A percentile compares a stretch with the other conserved stretches of the same genome.
phyloP scores from a whole-genome alignment of 495 filamentous ascomycete genomes.

The Astrothelium macrocarpum region DNA sequence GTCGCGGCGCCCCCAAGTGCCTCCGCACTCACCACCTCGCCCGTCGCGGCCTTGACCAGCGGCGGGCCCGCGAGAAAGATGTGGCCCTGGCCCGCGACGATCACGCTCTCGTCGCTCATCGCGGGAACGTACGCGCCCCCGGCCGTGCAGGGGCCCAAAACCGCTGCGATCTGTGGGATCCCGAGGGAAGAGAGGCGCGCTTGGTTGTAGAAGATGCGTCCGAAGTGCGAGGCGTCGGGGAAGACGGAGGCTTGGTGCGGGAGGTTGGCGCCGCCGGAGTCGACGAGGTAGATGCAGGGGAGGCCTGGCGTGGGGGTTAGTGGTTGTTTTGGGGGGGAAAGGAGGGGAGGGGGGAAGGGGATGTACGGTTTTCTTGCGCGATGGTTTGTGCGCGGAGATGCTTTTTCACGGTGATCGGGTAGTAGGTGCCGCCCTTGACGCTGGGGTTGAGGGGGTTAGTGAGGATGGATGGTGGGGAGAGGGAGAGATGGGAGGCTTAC shows the following conservation, averaged over 20 bases:
- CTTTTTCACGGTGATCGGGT: slow-evolving; percentile 96
- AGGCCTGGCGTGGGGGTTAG: slow-evolving; percentile 23
- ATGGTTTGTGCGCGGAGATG: slow-evolving; percentile 88
- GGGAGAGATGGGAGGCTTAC: slow-evolving; percentile 20
- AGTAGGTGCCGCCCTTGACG: slow-evolving; percentile 98
- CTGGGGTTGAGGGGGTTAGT: slow-evolving; percentile 22
- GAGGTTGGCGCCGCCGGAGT: slow-evolving; percentile 92
- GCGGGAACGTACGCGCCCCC: slow-evolving; percentile 93
- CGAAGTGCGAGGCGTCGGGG: slow-evolving; percentile 90
- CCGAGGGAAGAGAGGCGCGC: slow-evolving; percentile 78
- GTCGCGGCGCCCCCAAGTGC: slow-evolving; percentile 89
- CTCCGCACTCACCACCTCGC: slow-evolving; percentile 85
- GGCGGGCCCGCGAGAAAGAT: slow-evolving; percentile 96
- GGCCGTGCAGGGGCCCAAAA: slow-evolving; percentile 96
- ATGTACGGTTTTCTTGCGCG: slow-evolving; percentile 67
- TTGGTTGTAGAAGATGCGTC: slow-evolving; percentile 97
- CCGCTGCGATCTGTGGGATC: slow-evolving; percentile 89
- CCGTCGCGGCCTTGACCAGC: slow-evolving; percentile 92
- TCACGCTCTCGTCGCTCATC: slow-evolving; percentile 97
- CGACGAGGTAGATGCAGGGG: slow-evolving; percentile 90
- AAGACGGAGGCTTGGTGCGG: slow-evolving; percentile 96
- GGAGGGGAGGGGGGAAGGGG: slow-evolving; percentile 14
- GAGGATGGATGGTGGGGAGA: background rate
- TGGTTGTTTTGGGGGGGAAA: background rate
- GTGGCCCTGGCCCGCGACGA: slow-evolving; percentile 87